Conservation (phyloP, 495 filamentous ascomycete species). For the Thozetella sp. region DNA sequence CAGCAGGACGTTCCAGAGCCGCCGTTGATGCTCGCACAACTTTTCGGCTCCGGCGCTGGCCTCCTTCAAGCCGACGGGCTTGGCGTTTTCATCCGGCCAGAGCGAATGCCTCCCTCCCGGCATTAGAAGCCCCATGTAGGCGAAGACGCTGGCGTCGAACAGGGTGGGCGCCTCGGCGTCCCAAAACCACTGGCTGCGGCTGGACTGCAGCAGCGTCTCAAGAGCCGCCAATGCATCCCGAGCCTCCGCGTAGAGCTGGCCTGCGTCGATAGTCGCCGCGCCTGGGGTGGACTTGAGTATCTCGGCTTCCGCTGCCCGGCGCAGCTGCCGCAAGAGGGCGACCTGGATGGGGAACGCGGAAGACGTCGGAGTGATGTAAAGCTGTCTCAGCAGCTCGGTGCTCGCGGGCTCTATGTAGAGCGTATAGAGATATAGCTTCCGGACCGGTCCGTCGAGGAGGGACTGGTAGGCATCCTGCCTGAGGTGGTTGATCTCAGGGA, state of each 20-base stretch:
- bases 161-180: slow-evolving; percentile 55
- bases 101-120: background rate
- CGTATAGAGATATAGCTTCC: slow-evolving; percentile 83
- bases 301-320: slow-evolving; percentile 69
- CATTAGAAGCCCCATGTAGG: slow-evolving; percentile 84
- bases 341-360: slow-evolving; percentile 63
- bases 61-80: slow-evolving; percentile 57
- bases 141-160: slow-evolving; percentile 88
- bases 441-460: slow-evolving; percentile 78
- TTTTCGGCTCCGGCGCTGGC: slow-evolving; percentile 19
- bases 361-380: slow-evolving; percentile 71
- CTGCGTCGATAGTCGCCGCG: slow-evolving; percentile 49
- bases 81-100: background rate
- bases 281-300: slow-evolving; percentile 61
- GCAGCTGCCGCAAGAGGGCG: slow-evolving; percentile 65
- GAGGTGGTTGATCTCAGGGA: slow-evolving; percentile 8
- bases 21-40: slow-evolving; percentile 28
- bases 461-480: slow-evolving; percentile 79
- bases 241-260: slow-evolving; percentile 67
- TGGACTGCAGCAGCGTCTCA: slow-evolving; percentile 63
- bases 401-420: slow-evolving; percentile 76
- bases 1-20: slow-evolving; percentile 33
- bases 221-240: slow-evolving; percentile 75
- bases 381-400: slow-evolving; percentile 57
- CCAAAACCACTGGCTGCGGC: slow-evolving; percentile 45